phyloP scores from a whole-genome alignment of 1,139 yeast genomes.

The Hemisphaericaspora subhashii region DNA sequence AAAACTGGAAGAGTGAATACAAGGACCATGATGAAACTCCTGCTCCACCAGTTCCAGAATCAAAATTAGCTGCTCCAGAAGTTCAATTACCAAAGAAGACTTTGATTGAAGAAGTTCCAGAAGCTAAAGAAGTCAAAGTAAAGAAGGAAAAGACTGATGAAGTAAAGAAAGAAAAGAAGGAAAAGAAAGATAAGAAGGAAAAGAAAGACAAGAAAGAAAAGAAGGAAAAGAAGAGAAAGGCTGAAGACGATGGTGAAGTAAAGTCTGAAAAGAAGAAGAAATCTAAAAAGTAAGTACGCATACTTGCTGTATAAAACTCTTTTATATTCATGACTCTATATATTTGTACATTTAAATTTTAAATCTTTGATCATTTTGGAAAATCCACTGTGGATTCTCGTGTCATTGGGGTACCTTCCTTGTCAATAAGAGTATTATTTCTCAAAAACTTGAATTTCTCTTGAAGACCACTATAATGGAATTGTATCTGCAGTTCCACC shows the following conservation, averaged over 20 bases:
- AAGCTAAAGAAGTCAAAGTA: constrained; percentile 31
- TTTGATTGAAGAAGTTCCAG: constrained; percentile 31
- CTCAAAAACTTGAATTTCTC: constrained; percentile 18
- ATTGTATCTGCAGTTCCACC: constrained; percentile 25
- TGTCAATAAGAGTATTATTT: constrained; percentile 14
- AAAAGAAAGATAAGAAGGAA: constrained; percentile 60
- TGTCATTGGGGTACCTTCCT: background rate
- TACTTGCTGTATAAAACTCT: constrained; percentile 7
- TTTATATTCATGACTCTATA: constrained; percentile 8
- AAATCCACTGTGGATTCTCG: constrained; percentile 3
- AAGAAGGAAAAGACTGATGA: constrained; percentile 43
- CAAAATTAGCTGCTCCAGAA: constrained; percentile 50
- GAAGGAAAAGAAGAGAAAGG: constrained; percentile 51
- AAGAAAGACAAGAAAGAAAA: constrained; percentile 46
- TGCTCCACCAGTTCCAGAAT: constrained; percentile 51
- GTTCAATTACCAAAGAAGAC: constrained; percentile 53
- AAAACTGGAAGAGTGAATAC: constrained; percentile 84
- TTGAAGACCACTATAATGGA: constrained; percentile 14
- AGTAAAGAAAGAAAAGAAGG: constrained; percentile 68
- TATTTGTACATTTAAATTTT: constrained; percentile 20
- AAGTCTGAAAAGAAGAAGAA: constrained; percentile 51
- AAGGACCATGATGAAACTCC: constrained; percentile 75
- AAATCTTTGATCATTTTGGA: constrained; percentile 4
- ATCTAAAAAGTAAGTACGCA: constrained; percentile 23
- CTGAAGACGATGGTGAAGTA: constrained; percentile 52